phyloP scores from a whole-genome alignment of 106 monocot genomes.

The Chionographis japonica region DNA sequence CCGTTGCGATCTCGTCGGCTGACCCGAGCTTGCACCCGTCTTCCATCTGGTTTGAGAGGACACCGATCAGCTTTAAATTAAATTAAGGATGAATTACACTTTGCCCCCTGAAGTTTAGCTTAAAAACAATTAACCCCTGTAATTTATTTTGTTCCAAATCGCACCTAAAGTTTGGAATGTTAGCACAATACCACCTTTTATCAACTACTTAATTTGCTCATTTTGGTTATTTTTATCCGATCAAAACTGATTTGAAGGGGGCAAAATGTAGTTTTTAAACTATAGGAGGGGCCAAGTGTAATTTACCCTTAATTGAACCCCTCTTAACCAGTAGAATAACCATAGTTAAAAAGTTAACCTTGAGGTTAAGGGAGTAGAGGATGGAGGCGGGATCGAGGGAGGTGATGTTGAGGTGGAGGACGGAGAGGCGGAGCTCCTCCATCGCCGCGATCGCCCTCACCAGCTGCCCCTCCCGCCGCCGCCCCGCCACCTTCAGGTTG shows the following conservation, averaged over 20 bases:
- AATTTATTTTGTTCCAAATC: too few relatives aligned
- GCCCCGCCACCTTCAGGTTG: constrained; percentile 53
- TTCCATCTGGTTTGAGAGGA: constrained; percentile 42
- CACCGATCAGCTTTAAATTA: not conserved
- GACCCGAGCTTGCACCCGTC: constrained; percentile 69
- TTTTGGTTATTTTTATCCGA: too few relatives aligned
- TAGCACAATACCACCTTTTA: too few relatives aligned
- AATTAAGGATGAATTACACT: not conserved
- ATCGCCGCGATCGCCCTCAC: constrained; percentile 52
- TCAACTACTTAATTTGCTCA: too few relatives aligned
- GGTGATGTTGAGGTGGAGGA: constrained; percentile 69
- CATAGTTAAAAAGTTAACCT: constrained; percentile 28
- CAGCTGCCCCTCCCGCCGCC: constrained; percentile 40
- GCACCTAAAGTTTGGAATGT: too few relatives aligned
- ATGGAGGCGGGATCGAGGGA: constrained; percentile 42
- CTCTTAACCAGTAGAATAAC: not conserved
- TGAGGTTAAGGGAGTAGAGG: constrained; percentile 83
- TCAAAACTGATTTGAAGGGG: too few relatives aligned
- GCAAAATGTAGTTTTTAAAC: too few relatives aligned
- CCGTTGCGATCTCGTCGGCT: constrained; percentile 82
- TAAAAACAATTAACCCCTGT: too few relatives aligned
- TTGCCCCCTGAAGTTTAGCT: too few relatives aligned
- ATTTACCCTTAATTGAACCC: too few relatives aligned
- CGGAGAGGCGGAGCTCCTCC: constrained; percentile 67
- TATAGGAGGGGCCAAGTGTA: too few relatives aligned